Evolutionary conservation across 352 stramenopile species (phyloP).

Genomic region (Nothophytophthora sp.): DNA sequence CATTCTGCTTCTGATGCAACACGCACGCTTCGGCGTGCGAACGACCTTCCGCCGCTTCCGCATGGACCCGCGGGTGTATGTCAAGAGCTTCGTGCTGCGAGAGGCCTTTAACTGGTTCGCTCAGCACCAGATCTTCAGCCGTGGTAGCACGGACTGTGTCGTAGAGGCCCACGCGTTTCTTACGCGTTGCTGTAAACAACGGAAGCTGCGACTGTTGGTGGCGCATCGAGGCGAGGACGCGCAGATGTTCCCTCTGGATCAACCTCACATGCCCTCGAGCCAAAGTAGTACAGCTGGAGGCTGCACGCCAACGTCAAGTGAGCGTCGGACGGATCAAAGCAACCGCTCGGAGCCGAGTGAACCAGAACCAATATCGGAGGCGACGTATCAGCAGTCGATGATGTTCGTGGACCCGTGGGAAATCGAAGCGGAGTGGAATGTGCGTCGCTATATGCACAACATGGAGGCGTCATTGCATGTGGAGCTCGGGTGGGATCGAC

Average conservation of each 20-base stretch:
- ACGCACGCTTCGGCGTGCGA: conserved; percentile 44
- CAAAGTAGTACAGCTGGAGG: conserved; percentile 6
- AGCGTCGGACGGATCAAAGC: too few species aligned
- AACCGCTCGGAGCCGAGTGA: conserved; percentile 14
- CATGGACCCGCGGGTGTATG: conserved; percentile 68
- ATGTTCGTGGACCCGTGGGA: conserved; percentile 88
- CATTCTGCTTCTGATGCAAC: conserved; percentile 69
- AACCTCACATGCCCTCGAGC: conserved; percentile 6
- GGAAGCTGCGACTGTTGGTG: conserved; percentile 70
- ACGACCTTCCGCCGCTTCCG: conserved; percentile 62
- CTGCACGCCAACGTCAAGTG: conserved; percentile 5
- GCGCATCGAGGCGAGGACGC: conserved; percentile 52
- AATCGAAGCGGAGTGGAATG: conserved; percentile 68
- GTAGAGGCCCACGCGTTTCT: conserved; percentile 53
- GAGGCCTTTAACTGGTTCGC: conserved; percentile 74
- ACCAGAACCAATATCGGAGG: conserved; percentile 14
- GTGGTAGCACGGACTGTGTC: conserved; percentile 18
- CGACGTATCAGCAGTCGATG: conserved; percentile 53
- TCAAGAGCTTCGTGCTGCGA: conserved; percentile 73
- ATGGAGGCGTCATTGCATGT: conserved; percentile 44
- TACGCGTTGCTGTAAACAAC: conserved; percentile 72
- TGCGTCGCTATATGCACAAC: conserved; percentile 65
- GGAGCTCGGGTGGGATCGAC: conserved; percentile 74
- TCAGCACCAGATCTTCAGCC: conserved; percentile 44
- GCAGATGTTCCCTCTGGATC: conserved; percentile 48